Conservation (phyloP, 495 filamentous ascomycete species). For the Penicillium antarcticum region DNA sequence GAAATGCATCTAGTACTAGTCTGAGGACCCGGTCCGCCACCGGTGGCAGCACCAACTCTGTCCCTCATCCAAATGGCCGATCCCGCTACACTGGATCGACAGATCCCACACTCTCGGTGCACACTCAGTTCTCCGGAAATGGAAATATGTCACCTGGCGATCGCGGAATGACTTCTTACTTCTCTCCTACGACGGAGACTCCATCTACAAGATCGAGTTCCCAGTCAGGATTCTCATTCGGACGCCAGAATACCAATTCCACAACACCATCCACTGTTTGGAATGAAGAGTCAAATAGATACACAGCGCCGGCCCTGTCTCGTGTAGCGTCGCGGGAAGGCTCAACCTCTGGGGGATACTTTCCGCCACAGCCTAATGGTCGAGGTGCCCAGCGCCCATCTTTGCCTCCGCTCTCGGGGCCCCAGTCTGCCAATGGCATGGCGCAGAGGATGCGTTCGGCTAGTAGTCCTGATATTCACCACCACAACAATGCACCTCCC, state of each 20-base stretch:
- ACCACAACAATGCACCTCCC: slow-evolving; percentile 37
- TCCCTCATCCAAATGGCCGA: slow-evolving; percentile 44
- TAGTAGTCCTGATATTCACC: slow-evolving; percentile 66
- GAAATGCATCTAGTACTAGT: slow-evolving; percentile 78
- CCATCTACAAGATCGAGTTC: slow-evolving; percentile 86
- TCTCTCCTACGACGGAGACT: slow-evolving; percentile 82
- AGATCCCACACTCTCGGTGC: slow-evolving; percentile 64
- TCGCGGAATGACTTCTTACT: slow-evolving; percentile 71
- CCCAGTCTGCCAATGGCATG: slow-evolving; percentile 48
- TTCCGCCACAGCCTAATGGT: slow-evolving; percentile 51
- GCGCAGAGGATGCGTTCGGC: slow-evolving; percentile 63
- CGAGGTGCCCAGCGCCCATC: slow-evolving; percentile 74
- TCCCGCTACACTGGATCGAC: slow-evolving; percentile 63
- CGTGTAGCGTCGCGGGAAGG: slow-evolving; percentile 78
- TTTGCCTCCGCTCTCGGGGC: slow-evolving; percentile 67
- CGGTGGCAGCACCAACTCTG: slow-evolving; percentile 57
- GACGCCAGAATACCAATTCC: slow-evolving; percentile 58
- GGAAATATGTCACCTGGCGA: slow-evolving; percentile 52
- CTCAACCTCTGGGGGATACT: slow-evolving; percentile 54
- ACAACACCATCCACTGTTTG: slow-evolving; percentile 55
- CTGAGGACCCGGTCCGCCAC: slow-evolving; percentile 79
- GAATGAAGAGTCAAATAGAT: slow-evolving; percentile 69
- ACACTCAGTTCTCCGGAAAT: slow-evolving; percentile 58
- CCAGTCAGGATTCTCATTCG: slow-evolving; percentile 69
- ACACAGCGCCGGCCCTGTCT: slow-evolving; percentile 82